phyloP scores from a whole-genome alignment of 306 rosid genomes.

The Carpinus viminea region DNA sequence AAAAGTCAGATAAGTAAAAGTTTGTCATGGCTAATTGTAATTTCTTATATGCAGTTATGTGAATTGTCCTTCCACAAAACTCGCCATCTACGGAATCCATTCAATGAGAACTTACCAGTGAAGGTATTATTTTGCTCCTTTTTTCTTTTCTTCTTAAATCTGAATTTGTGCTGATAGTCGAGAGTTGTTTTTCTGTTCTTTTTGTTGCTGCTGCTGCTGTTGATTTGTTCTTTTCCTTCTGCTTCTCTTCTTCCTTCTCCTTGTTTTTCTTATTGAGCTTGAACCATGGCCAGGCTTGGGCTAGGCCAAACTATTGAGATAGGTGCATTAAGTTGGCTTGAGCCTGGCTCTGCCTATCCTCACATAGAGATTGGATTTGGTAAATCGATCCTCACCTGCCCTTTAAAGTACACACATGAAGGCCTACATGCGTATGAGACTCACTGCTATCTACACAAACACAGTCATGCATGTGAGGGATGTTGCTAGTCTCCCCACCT shows the following conservation, averaged over 20 bases:
- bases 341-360: neutral
- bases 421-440: neutral
- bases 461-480: neutral
- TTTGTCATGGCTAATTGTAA: slow-evolving; percentile 32
- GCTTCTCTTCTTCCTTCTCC: no score
- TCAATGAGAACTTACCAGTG: slow-evolving; percentile 96
- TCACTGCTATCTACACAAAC: neutral
- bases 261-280: neutral
- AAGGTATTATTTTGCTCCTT: slow-evolving; percentile 62
- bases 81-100: slow-evolving; percentile 95
- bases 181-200: neutral
- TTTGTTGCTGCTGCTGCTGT: neutral
- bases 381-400: neutral
- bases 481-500: neutral
- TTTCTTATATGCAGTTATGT: slow-evolving; percentile 78
- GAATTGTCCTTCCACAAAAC: slow-evolving; percentile 98
- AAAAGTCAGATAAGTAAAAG: slow-evolving; percentile 12
- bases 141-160: neutral
- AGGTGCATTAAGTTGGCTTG: neutral
- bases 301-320: neutral
- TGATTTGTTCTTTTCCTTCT: neutral
- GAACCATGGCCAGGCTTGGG: neutral
- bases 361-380: neutral
- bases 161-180: neutral
- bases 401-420: neutral